These are phyloP conservation scores for Penicillium sp. DNA, from an alignment of 2,329 filamentous ascomycete species.

Conservation along the genomic window DNA sequence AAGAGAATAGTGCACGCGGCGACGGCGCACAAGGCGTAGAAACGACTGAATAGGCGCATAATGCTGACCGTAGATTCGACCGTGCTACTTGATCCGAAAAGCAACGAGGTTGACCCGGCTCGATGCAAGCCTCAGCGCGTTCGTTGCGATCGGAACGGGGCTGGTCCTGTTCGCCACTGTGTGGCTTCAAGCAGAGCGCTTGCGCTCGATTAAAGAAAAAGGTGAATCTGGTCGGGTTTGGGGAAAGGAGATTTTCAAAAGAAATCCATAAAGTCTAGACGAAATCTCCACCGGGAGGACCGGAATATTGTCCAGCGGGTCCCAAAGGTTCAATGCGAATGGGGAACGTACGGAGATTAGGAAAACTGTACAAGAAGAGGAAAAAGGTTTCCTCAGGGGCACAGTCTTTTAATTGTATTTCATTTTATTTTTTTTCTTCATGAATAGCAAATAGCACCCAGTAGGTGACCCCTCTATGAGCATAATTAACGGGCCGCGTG, in stretches of 20 bases:
- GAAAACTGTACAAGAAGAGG: background rate
- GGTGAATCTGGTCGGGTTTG: background rate
- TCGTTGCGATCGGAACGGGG: background rate
- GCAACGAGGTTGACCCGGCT: background rate
- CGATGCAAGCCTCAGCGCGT: background rate
- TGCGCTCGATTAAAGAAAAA: background rate
- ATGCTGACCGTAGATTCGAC: background rate
- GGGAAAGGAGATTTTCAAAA: background rate
- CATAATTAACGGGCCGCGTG: constrained; percentile 2
- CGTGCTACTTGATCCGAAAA: background rate
- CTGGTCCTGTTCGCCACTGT: background rate
- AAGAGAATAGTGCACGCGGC: constrained; percentile 31
- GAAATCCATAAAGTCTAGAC: background rate
- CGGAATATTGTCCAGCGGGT: constrained; percentile 8
- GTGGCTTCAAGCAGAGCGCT: background rate
- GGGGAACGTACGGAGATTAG: background rate
- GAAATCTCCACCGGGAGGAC: background rate
- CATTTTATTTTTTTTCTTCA: background rate
- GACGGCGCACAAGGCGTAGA: constrained; percentile 32
- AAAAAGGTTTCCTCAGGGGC: background rate
- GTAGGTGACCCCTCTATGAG: background rate
- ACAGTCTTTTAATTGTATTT: too few species aligned
- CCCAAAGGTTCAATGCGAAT: background rate
- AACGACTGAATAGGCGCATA: constrained; percentile 31
- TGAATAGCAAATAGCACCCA: background rate